Conservation (phyloP, 208 protist genomes). For the Leishmania arabica region DNA sequence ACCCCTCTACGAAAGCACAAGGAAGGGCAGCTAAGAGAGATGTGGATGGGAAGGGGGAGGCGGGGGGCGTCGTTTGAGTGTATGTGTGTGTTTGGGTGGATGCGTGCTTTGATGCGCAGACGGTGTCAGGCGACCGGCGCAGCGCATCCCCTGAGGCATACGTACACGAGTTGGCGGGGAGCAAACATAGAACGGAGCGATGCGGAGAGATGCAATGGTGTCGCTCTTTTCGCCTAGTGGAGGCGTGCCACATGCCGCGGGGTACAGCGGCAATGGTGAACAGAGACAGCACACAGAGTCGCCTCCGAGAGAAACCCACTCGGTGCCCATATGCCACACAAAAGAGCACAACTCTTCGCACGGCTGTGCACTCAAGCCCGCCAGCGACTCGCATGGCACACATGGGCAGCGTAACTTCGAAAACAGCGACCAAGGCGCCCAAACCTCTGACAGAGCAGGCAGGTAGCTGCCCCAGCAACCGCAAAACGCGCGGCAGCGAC, state of each 20-base stretch:
- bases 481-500: neutral
- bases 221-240: neutral
- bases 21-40: neutral
- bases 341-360: neutral
- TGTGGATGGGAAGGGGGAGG: neutral
- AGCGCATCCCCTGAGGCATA: neutral
- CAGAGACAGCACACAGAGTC: neutral
- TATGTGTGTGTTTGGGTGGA: neutral
- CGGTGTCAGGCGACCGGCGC: neutral
- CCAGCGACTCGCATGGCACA: neutral
- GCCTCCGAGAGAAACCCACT: neutral
- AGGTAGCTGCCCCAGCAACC: neutral
- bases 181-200: neutral
- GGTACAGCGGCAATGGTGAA: neutral
- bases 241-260: neutral
- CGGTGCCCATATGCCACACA: neutral
- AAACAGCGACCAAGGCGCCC: neutral
- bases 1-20: neutral
- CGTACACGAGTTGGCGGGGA: neutral
- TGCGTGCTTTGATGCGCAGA: neutral
- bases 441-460: neutral
- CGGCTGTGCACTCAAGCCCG: neutral
- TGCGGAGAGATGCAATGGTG: neutral
- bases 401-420: neutral
- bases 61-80: neutral